These are phyloP conservation scores for Fusarium nelsonii DNA, from an alignment of 2,329 filamentous ascomycete species.

Conservation along the genomic window DNA sequence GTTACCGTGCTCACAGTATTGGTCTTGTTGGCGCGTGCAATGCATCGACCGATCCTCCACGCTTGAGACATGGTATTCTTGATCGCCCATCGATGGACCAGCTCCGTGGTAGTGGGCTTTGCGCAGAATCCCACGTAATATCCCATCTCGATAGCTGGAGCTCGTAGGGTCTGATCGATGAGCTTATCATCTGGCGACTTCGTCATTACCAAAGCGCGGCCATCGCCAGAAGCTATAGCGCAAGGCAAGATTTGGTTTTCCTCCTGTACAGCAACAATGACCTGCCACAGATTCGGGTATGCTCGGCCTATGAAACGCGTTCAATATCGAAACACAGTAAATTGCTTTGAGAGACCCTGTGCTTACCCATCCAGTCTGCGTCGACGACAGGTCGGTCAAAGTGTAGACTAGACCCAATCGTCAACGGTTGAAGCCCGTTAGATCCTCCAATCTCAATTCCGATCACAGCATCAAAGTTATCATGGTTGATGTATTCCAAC, in stretches of 20 bases:
- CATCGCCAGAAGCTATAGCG: conserved; percentile 14
- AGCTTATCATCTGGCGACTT: conserved; percentile 2
- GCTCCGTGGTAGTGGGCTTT: background rate
- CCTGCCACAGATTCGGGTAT: conserved; percentile 32
- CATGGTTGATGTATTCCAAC: conserved; percentile 3
- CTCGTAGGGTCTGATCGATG: conserved; percentile 1
- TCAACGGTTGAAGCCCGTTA: conserved; percentile 23
- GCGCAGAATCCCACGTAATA: background rate
- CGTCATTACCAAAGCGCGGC: conserved; percentile 14
- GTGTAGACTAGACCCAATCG: background rate
- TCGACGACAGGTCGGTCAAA: conserved; percentile 20
- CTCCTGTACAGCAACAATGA: conserved; percentile 10
- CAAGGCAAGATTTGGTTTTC: background rate
- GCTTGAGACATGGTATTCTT: background rate
- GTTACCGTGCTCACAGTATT: background rate
- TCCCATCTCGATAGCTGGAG: background rate
- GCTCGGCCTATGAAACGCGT: conserved; percentile 10
- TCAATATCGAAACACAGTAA: background rate
- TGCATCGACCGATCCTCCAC: conserved; percentile 6
- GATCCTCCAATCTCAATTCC: conserved; percentile 35
- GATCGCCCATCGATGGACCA: background rate
- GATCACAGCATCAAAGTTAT: conserved; percentile 15
- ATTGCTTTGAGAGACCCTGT: background rate
- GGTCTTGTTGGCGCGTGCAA: background rate
- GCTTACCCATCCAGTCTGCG: conserved; percentile 29